These are phyloP conservation scores for Bisporella sp. DNA, from an alignment of 2,329 filamentous ascomycete species.

Conservation along the genomic window DNA sequence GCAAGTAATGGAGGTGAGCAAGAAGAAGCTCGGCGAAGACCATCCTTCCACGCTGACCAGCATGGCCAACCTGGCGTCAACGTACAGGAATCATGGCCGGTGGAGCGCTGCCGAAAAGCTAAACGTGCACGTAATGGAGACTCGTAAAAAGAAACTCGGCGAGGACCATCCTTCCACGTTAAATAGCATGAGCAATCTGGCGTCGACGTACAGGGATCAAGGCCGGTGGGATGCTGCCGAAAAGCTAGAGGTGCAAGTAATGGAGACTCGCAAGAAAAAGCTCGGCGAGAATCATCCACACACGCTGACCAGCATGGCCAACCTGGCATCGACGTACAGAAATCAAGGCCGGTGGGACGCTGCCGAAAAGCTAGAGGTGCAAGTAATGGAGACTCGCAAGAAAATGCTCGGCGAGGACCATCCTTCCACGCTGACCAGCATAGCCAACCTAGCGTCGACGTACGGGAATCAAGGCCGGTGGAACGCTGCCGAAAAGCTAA, in stretches of 20 bases:
- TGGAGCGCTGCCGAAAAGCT: conserved; percentile 2
- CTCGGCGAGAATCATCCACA: conserved; percentile 3
- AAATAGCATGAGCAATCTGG: neutral
- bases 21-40: conserved; percentile 1
- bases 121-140: too few relatives aligned
- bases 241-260: neutral
- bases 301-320: neutral
- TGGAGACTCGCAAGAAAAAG: conserved; percentile 6
- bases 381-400: neutral
- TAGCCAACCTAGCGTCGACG: too few relatives aligned
- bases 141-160: neutral
- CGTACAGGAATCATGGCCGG: conserved; percentile 6
- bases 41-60: neutral
- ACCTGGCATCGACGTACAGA: too few relatives aligned
- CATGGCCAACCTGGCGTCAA: conserved; percentile 5
- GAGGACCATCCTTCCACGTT: neutral
- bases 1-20: neutral
- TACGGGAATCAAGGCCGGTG: too few relatives aligned
- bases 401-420: conserved; percentile 3
- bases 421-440: neutral
- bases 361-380: too few relatives aligned
- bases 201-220: neutral
- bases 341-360: too few relatives aligned
- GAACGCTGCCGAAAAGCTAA: too few relatives aligned
- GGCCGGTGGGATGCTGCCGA: conserved; percentile 4